Evolutionary conservation across 805 yeast genomes (phyloP).

Genomic region (Scheffersomyces coipomensis): DNA sequence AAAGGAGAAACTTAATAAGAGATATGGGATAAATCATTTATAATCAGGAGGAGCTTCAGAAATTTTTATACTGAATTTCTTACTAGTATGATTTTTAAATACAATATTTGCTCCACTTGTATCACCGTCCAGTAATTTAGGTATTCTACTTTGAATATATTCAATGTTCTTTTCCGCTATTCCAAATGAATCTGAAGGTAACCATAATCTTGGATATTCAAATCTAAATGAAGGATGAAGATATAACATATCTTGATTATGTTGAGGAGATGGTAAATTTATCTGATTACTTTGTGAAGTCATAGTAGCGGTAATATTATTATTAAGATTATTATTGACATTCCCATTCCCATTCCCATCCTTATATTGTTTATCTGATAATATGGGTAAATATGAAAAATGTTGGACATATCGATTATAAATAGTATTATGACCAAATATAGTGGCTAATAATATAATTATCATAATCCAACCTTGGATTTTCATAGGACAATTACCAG

Average conservation of each 20-base stretch:
- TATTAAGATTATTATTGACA: no score
- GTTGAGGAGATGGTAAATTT: no score
- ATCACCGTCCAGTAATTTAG: constrained; percentile 16
- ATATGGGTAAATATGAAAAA: constrained; percentile 28
- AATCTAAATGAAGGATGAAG: constrained; percentile 39
- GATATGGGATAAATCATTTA: constrained; percentile 14
- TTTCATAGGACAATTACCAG: constrained; percentile 42
- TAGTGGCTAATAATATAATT: constrained; percentile 49
- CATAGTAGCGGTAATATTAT: no score
- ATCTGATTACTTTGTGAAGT: no score
- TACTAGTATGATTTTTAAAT: constrained; percentile 5
- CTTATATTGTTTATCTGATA: constrained; percentile 12
- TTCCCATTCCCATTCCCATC: no score
- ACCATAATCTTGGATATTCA: constrained; percentile 37
- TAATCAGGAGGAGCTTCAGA: constrained; percentile 33
- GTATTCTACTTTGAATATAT: constrained; percentile 12
- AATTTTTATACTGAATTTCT: constrained; percentile 12
- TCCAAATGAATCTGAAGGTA: constrained; percentile 37
- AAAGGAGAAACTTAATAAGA: constrained; percentile 11
- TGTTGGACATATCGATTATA: constrained; percentile 36
- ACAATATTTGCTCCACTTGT: constrained; percentile 24
- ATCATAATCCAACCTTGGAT: constrained; percentile 55
- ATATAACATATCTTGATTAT: constrained; percentile 24
- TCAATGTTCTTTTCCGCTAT: constrained; percentile 20
- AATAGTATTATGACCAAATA: constrained; percentile 55